A percentile compares a stretch with the other conserved stretches of the same genome.
Conservation (phyloP, 768 basidiomycete genomes). For the Vararia minispora region DNA sequence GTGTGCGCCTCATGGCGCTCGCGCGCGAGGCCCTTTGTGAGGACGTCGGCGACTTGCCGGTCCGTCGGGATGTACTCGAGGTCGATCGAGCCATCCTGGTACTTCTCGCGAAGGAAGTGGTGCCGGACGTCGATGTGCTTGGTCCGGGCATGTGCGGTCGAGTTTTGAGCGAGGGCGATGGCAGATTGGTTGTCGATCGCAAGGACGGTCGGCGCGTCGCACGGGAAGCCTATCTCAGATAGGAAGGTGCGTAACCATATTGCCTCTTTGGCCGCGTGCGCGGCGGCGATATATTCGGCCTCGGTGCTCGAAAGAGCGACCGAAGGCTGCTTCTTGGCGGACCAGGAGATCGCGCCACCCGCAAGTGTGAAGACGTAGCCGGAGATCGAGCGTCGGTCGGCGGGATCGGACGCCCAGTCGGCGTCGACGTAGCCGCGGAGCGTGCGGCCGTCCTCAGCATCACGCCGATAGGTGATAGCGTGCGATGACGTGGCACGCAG, state of each 20-base stretch:
- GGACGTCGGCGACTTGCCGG: not conserved
- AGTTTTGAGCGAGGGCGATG: constrained; percentile 20
- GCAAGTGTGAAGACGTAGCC: constrained; percentile 28
- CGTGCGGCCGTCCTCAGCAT: too few species aligned
- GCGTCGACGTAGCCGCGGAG: constrained; percentile 20
- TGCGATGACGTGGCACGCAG: constrained; percentile 23
- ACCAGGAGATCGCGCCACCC: constrained; percentile 27
- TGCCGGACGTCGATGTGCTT: constrained; percentile 24
- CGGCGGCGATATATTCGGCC: constrained; percentile 28
- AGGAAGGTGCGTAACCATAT: constrained; percentile 24
- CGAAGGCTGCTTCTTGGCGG: constrained; percentile 24
- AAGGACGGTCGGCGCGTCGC: constrained; percentile 15
- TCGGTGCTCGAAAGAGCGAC: constrained; percentile 31
- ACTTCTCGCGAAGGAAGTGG: not conserved
- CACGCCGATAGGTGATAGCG: constrained; percentile 14
- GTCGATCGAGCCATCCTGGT: constrained; percentile 1
- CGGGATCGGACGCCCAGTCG: constrained; percentile 14
- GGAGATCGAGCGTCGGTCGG: constrained; percentile 22
- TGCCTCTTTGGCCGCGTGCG: constrained; percentile 21
- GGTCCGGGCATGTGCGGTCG: constrained; percentile 20
- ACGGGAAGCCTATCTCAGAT: not conserved
- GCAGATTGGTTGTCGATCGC: constrained; percentile 27
- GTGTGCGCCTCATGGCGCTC: too few species aligned
- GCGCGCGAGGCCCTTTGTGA: constrained; percentile 1
- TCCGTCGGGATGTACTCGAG: constrained; percentile 1